Percentiles rank a stretch among this genome's conserved stretches.
These are phyloP conservation scores for Fusarium oxysporum DNA, from an alignment of 2,329 filamentous ascomycete genomes.

Conservation along the genomic window DNA sequence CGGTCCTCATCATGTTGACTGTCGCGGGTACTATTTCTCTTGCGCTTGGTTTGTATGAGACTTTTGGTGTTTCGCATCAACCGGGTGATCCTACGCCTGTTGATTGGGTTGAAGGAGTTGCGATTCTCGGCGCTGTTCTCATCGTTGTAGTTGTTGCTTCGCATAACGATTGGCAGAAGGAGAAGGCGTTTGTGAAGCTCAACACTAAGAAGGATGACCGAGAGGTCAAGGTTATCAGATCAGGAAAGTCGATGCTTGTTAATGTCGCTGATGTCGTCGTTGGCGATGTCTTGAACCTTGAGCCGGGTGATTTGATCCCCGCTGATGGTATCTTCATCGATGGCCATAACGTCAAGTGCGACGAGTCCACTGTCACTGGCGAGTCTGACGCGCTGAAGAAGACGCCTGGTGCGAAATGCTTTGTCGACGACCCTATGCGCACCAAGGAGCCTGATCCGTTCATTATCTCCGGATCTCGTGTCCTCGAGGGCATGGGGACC, in stretches of 20 bases:
- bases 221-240: conserved; percentile 27
- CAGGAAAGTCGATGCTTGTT: conserved; percentile 16
- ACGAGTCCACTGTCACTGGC: conserved; percentile 66
- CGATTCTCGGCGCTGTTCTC: conserved; percentile 19
- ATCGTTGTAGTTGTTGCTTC: conserved; percentile 24
- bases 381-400: conserved; percentile 82
- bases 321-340: conserved; percentile 25
- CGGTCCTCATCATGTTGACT: conserved; percentile 16
- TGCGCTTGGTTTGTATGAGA: conserved; percentile 14
- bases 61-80: conserved; percentile 1
- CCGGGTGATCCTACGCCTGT: conserved; percentile 25
- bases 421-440: conserved; percentile 73
- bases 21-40: conserved; percentile 23
- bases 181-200: conserved; percentile 28
- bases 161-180: conserved; percentile 26
- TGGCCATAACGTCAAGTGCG: conserved; percentile 25
- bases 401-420: conserved; percentile 74
- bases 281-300: conserved; percentile 20
- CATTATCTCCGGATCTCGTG: conserved; percentile 86
- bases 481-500: conserved; percentile 78
- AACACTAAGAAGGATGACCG: conserved; percentile 27
- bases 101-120: conserved; percentile 24
- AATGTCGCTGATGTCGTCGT: conserved; percentile 18
- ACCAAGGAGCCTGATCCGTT: conserved; percentile 82
- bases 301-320: conserved; percentile 20